Evolutionary conservation across 2,329 filamentous ascomycete species (phyloP).

Genomic region (Pochonia chlamydosporia): DNA sequence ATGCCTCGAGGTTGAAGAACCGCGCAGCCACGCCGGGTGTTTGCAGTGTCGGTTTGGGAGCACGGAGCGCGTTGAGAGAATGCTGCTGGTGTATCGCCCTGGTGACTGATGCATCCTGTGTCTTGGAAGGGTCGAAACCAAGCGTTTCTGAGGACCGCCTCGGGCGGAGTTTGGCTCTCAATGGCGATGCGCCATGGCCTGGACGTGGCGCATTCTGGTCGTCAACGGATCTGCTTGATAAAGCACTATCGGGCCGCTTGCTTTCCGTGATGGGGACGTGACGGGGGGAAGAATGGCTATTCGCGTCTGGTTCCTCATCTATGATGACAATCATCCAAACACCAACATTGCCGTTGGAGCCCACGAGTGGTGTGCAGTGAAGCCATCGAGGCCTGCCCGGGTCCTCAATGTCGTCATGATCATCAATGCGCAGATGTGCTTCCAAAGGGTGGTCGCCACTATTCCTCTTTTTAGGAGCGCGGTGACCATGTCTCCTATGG

Average conservation of each 20-base stretch:
- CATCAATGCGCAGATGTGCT: conserved; percentile 24
- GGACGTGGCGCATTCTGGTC: not conserved
- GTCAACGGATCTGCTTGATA: not conserved
- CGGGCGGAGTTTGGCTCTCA: conserved; percentile 3
- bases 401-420: conserved; percentile 9
- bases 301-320: conserved; percentile 45
- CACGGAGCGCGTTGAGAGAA: conserved; percentile 4
- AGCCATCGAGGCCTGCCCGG: conserved; percentile 65
- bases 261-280: not conserved
- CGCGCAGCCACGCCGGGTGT: conserved; percentile 6
- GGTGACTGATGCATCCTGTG: conserved; percentile 8
- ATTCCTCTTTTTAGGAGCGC: conserved; percentile 6
- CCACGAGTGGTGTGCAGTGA: conserved; percentile 67
- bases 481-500: not conserved
- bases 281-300: not conserved
- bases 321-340: conserved; percentile 76
- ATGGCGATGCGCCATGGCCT: not conserved
- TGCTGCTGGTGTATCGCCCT: conserved; percentile 11
- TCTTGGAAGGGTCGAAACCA: conserved; percentile 1
- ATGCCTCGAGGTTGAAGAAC: conserved; percentile 10
- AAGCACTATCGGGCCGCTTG: not conserved
- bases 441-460: conserved; percentile 44
- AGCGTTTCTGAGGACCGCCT: conserved; percentile 14
- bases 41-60: conserved; percentile 1
- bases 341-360: conserved; percentile 59